A percentile compares a stretch with the other conserved stretches of the same genome.
Conservation (phyloP, 2,329 filamentous ascomycete genomes). For the Ophiostoma australiae region DNA sequence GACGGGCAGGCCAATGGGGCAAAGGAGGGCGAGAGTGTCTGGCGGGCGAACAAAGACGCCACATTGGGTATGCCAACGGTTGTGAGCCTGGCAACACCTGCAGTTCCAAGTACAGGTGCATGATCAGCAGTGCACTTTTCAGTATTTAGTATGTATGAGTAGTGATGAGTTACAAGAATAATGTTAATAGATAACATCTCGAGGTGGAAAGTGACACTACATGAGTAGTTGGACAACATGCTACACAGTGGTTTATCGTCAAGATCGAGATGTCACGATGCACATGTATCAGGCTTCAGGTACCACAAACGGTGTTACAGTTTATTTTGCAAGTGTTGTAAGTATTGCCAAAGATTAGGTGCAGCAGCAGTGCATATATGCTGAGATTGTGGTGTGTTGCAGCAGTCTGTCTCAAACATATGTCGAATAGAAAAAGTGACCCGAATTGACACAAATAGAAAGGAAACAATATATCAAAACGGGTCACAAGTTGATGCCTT, state of each 20-base stretch:
- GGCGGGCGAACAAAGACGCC: conserved; percentile 22
- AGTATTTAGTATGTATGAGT: neutral
- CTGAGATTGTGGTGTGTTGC: neutral
- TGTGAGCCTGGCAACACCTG: neutral
- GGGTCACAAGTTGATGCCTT: neutral
- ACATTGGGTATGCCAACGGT: neutral
- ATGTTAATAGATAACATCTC: neutral
- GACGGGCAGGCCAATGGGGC: neutral
- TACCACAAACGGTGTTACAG: neutral
- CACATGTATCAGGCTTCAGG: neutral
- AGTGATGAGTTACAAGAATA: neutral
- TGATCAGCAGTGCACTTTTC: neutral
- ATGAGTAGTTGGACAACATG: neutral
- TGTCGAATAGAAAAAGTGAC: neutral
- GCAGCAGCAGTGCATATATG: neutral
- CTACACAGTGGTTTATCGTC: neutral
- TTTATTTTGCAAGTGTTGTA: neutral
- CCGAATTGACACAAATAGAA: neutral
- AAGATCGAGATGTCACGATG: neutral
- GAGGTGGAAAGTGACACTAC: neutral
- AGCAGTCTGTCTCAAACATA: conserved; percentile 4
- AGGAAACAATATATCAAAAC: neutral
- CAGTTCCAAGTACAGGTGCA: neutral
- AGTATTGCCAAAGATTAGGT: neutral
- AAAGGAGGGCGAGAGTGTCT: conserved; percentile 21